Conservation (phyloP, 2,329 filamentous ascomycete genomes). For the Zymoseptoria passerinii region DNA sequence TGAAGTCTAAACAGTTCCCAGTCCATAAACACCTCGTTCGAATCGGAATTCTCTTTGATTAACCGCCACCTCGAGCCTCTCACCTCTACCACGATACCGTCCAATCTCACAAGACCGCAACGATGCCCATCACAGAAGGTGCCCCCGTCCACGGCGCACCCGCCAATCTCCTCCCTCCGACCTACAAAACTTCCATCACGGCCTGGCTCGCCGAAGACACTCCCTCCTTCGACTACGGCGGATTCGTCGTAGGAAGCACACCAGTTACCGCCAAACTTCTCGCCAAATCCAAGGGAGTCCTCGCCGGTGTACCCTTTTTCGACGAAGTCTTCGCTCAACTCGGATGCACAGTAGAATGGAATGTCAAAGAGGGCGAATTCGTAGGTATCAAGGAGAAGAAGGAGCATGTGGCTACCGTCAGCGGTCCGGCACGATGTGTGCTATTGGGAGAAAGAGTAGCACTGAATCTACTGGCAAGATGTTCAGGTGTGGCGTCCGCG, state of each 20-base stretch:
- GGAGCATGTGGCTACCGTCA: constrained; percentile 67
- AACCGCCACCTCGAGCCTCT: background rate
- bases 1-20: background rate
- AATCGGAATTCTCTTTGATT: no score
- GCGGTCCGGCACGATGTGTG: constrained; percentile 71
- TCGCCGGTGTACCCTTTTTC: constrained; percentile 92
- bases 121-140: constrained; percentile 39
- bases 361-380: constrained; percentile 62
- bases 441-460: constrained; percentile 91
- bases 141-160: constrained; percentile 51
- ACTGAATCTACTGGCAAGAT: constrained; percentile 80
- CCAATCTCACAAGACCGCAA: no score
- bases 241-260: constrained; percentile 81
- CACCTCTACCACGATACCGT: background rate
- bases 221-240: constrained; percentile 92
- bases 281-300: constrained; percentile 60
- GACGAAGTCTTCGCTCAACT: constrained; percentile 85
- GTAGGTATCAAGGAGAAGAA: constrained; percentile 56
- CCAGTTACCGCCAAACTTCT: constrained; percentile 44
- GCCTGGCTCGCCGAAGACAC: constrained; percentile 94
- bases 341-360: constrained; percentile 86
- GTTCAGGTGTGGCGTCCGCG: constrained; percentile 78
- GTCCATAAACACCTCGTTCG: no score
- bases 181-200: constrained; percentile 72
- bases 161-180: constrained; percentile 70